Evolutionary conservation across 331 rosid genomes (phyloP), one percentile per base, ranked within the genome.

Genomic region (Quercus tomentella): DNA sequence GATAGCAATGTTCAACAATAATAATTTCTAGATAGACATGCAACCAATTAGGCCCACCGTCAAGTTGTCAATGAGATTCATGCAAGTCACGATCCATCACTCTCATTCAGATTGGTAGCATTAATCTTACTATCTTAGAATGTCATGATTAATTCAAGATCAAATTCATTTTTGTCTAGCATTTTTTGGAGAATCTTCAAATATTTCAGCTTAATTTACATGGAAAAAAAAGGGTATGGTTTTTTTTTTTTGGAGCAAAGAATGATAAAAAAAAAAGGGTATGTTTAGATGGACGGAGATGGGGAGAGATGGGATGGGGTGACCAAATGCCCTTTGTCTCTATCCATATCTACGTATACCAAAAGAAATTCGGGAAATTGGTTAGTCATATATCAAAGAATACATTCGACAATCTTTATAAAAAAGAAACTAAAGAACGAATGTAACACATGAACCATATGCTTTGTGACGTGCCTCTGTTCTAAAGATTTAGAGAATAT

Each of bases 381-480:
- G 66, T n/a, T 58, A 58, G 30, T 58, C 66, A 8, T 25, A 58
- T 56, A 57, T 31, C 55, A 1, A 16, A 6, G 66, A 45, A 67
- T 45, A 37, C 68, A 69, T 81, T 75, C 80, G 45, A 57, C 45
- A 58, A 33, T 68, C 58, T 56, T 80, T 23, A 4, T n/a, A 4
- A 35, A 63, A 35, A 7, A 21, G 20, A 10, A 18, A 43, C 2
- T 18, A 2, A n/a, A 54, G 18, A 70, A 61, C 12, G 63, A 5
- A 57, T 11, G 56, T 21, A 28, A 26, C 84, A 76, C 72, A 26
- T 76, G 84, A 22, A 35, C 33, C 72, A 22, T n/a, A n/a, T 57
- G 54, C 54, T 3, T 49, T 49, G 18, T 49, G 17, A 49, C 5
- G 54, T 49, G 54, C 17, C 54, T 57, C 23, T 8, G 30, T 60